Evolutionary conservation across 768 basidiomycete genomes (phyloP).

Genomic region (Pleurotus giganteus): DNA sequence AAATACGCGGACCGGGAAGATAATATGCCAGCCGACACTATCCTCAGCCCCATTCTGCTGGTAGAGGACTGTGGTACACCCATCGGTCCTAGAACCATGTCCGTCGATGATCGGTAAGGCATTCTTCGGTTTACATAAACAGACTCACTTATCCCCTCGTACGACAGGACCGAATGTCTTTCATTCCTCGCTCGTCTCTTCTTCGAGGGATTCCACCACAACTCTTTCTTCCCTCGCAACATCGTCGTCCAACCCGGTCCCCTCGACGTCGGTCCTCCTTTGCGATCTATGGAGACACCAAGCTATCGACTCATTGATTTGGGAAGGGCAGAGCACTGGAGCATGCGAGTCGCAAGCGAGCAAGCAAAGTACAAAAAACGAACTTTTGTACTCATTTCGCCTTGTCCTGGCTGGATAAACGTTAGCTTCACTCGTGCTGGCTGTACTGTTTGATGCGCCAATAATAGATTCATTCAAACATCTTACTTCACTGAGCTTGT

Average conservation of each 20-base stretch:
- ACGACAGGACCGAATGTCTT: constrained; percentile 36
- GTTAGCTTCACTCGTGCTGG: no score
- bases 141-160: no score
- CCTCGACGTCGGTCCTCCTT: constrained; percentile 18
- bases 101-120: constrained; percentile 35
- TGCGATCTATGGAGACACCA: constrained; percentile 12
- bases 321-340: constrained; percentile 17
- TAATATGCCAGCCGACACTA: constrained; percentile 5
- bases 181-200: constrained; percentile 38
- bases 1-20: neutral
- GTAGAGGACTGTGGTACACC: constrained; percentile 40
- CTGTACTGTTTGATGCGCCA: no score
- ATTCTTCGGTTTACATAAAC: neutral
- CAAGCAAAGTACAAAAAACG: no score
- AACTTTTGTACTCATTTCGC: no score
- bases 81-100: constrained; percentile 23
- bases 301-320: constrained; percentile 43
- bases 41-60: constrained; percentile 40
- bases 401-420: no score
- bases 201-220: constrained; percentile 32
- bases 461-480: no score
- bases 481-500: no score
- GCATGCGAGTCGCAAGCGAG: neutral
- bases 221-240: constrained; percentile 36
- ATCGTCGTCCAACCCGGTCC: constrained; percentile 36